Percentiles rank a stretch among this genome's conserved stretches.
These are phyloP conservation scores for Podospora australis DNA, from an alignment of 495 filamentous ascomycete species.

Conservation along the genomic window DNA sequence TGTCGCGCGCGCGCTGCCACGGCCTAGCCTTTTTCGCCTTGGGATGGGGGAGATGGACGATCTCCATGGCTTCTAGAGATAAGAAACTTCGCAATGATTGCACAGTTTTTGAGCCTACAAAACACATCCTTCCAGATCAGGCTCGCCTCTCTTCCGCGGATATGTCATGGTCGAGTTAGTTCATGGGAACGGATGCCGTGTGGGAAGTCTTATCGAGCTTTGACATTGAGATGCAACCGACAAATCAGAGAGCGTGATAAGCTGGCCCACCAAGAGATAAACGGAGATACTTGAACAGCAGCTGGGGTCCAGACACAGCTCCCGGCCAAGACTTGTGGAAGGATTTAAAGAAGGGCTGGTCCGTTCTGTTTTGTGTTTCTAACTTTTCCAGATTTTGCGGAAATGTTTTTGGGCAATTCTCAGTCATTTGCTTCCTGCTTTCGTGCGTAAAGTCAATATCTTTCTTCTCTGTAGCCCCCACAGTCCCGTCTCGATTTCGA, in stretches of 20 bases:
- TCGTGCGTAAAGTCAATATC: too few relatives aligned
- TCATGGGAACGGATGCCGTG: not conserved
- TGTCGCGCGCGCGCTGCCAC: too few relatives aligned
- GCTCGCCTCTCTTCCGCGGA: constrained; percentile 15
- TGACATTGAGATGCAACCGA: constrained; percentile 8
- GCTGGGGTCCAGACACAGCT: not conserved
- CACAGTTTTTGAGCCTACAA: not conserved
- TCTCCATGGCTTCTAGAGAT: not conserved
- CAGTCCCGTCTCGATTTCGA: too few relatives aligned
- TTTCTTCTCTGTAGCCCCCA: too few relatives aligned
- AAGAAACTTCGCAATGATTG: not conserved
- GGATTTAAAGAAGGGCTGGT: too few relatives aligned
- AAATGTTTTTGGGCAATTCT: too few relatives aligned
- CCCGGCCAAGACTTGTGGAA: too few relatives aligned
- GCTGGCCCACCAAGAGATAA: constrained; percentile 12
- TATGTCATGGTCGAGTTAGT: constrained; percentile 1
- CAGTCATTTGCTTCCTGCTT: too few relatives aligned
- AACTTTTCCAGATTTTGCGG: not conserved
- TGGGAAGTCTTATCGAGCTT: constrained; percentile 22
- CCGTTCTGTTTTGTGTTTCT: not conserved
- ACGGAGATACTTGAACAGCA: constrained; percentile 21
- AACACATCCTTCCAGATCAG: not conserved
- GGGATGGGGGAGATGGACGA: too few relatives aligned
- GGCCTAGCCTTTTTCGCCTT: too few relatives aligned
- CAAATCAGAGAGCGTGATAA: constrained; percentile 25